Base-by-base conservation (phyloP, 2,329 filamentous ascomycete species). In the Epichloe sibirici region DNA sequence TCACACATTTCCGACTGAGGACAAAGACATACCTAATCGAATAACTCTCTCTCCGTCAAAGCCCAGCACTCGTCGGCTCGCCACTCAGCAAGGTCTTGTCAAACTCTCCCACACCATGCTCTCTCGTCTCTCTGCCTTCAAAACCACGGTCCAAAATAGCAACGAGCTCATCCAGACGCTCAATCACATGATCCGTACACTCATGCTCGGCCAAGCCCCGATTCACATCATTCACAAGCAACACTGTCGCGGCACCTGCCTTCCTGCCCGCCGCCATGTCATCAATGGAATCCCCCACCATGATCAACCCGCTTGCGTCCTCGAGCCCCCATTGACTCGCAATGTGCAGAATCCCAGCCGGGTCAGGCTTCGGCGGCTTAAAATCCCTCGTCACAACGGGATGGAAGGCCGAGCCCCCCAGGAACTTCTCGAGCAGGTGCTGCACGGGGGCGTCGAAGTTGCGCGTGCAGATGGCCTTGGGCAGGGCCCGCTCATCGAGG, bases 361-460 rank as follows among this genome's bases (percentile, higher is more conserved):
- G 91, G 60, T 89, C 80, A 1, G 91, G 91, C 69, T 97, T 96
- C 7, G 90, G 87, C 39, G 81, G 90, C 45, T 73, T 76, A 69
- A 90, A 93, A 53, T 90, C 89, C 11, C 91, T 78, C 7, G 90
- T 96, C 40, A 96, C 75, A 58, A 96, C 82, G 5, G 90, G 91
- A 21, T 76, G 66, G 65, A 96, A 95, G 42, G 75, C 69, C 54
- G 82, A 79, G 2, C 71, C 74, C 1, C 78, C 73, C 8, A 96
- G 75, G 66, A 93, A 93, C 48, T 83, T 93, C 49, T 71, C 70
- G 3, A 96, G 75, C 3, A 94, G 76, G 66, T 90, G 84, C 46
- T 76, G 70, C 1, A 93, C 88, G 5, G 88, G 88, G 7, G 79
- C 72, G 61, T 91, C 88, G 63, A 96, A 97, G 72, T 98, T 97